phyloP scores from a whole-genome alignment of 306 rosid genomes.

The Castanopsis chinensis region DNA sequence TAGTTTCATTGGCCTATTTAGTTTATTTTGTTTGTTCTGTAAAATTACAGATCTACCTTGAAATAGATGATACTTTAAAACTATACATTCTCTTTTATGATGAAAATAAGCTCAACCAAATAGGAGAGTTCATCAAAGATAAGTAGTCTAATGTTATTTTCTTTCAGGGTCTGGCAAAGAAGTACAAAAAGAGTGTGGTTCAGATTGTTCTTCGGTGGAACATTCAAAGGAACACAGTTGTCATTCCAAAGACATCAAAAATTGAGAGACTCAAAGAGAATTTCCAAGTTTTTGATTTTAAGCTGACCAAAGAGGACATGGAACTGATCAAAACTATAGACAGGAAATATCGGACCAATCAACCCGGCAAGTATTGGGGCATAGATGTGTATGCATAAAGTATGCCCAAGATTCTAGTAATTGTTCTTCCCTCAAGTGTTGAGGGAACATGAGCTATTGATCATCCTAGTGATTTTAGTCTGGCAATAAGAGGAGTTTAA shows the following conservation, averaged over 20 bases:
- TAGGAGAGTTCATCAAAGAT: no score
- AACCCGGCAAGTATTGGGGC: constrained; percentile 81
- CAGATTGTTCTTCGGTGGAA: constrained; percentile 84
- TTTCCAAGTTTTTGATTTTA: constrained; percentile 61
- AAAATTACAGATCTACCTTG: no score
- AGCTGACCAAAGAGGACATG: constrained; percentile 64
- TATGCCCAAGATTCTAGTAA: not conserved
- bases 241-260: constrained; percentile 85
- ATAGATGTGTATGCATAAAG: constrained; percentile 68
- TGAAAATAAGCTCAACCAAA: no score
- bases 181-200: constrained; percentile 59
- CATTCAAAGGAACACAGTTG: constrained; percentile 61
- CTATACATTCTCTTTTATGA: no score
- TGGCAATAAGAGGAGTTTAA: no score
- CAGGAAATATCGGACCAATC: constrained; percentile 61
- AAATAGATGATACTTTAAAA: no score
- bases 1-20: not conserved
- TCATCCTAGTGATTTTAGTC: no score
- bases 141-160: not conserved
- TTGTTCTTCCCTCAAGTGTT: no score
- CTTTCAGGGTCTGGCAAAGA: constrained; percentile 63
- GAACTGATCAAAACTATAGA: constrained; percentile 55
- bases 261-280: constrained; percentile 76
- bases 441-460: no score
- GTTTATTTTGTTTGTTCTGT: no score